phyloP scores from a whole-genome alignment of 176 grass and related monocot species.

The Musa schizocarpa region DNA sequence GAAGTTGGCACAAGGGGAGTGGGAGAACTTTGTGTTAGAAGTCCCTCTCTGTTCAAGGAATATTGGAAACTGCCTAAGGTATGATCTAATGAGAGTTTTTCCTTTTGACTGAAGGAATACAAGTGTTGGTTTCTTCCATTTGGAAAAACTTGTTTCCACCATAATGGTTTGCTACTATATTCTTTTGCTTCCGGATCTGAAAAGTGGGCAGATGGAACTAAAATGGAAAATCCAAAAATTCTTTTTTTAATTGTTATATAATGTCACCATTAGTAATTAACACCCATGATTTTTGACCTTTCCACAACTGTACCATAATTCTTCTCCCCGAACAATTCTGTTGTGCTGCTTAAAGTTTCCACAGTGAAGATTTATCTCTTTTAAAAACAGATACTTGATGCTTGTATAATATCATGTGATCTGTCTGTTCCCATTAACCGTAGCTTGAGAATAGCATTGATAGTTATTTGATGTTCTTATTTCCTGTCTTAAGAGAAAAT shows the following conservation, averaged over 20 bases:
- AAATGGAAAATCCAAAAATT: too few species aligned
- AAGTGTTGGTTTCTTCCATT: neutral
- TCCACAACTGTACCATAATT: neutral
- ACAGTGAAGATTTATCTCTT: neutral
- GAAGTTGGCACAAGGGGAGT: slow-evolving; percentile 43
- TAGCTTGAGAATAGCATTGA: neutral
- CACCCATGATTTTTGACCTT: neutral
- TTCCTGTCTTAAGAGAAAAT: neutral
- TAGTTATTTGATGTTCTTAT: neutral
- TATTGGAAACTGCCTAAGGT: slow-evolving; percentile 88
- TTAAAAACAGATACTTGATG: neutral
- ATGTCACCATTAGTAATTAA: too few species aligned
- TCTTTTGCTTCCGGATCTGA: neutral
- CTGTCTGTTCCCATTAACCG: neutral
- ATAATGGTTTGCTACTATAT: neutral
- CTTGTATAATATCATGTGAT: neutral
- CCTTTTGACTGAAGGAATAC: neutral
- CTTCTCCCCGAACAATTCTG: too few species aligned
- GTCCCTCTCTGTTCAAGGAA: slow-evolving; percentile 88
- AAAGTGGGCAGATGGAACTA: too few species aligned
- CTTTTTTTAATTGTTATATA: too few species aligned
- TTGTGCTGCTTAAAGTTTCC: neutral
- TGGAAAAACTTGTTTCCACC: neutral
- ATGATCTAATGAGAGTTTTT: slow-evolving; percentile 1
- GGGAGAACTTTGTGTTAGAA: slow-evolving; percentile 90